Conservation (phyloP, 371 early-diverging fungal species). For the Circinella umbellata region DNA sequence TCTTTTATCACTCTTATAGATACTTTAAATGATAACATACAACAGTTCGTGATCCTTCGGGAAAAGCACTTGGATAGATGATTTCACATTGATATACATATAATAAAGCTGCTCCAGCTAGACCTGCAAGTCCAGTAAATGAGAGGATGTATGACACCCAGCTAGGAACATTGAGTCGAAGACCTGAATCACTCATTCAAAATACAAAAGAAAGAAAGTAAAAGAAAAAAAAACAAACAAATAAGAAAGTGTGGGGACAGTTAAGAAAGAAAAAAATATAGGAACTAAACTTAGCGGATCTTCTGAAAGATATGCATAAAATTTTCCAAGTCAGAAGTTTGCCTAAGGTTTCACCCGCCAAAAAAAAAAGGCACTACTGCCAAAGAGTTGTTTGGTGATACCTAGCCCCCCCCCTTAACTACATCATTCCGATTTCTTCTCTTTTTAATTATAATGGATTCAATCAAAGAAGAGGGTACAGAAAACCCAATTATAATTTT, state of each 20-base stretch:
- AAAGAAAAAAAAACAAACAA: slow-evolving; percentile 7
- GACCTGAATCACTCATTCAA: slow-evolving; percentile 17
- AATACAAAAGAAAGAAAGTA: background rate
- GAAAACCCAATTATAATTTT: too few relatives aligned
- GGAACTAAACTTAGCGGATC: too few relatives aligned
- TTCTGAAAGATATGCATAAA: background rate
- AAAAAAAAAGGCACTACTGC: too few relatives aligned
- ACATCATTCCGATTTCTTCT: too few relatives aligned
- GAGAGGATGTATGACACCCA: slow-evolving; percentile 32
- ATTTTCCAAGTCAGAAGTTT: too few relatives aligned
- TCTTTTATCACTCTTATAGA: too few relatives aligned
- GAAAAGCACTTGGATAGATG: slow-evolving; percentile 85
- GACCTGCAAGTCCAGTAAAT: slow-evolving; percentile 28
- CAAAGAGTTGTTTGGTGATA: too few relatives aligned
- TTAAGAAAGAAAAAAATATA: slow-evolving; percentile 4
- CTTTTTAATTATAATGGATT: too few relatives aligned
- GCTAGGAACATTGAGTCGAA: slow-evolving; percentile 22
- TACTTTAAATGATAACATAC: slow-evolving; percentile 40
- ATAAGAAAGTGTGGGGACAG: slow-evolving; percentile 1
- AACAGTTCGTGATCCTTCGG: slow-evolving; percentile 75
- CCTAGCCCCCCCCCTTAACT: too few relatives aligned
- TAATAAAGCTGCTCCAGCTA: slow-evolving; percentile 27
- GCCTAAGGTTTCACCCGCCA: too few relatives aligned
- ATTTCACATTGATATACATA: slow-evolving; percentile 73
- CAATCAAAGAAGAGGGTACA: too few relatives aligned